Evolutionary conservation across 768 basidiomycete genomes (phyloP).

Genomic region (Mycena filopes): DNA sequence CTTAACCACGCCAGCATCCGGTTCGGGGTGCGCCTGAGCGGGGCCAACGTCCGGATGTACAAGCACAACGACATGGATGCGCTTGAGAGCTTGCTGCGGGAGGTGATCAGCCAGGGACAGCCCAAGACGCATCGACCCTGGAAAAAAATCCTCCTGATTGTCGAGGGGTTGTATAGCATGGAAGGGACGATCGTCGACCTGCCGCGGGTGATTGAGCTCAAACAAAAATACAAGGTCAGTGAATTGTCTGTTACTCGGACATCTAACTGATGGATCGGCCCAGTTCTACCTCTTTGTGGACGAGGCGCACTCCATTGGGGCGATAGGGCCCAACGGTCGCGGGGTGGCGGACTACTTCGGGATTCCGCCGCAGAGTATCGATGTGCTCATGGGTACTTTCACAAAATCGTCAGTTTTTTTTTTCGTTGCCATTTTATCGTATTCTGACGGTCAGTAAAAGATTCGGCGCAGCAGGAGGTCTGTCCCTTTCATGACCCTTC

Average conservation of each 20-base stretch:
- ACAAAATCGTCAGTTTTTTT: conserved; percentile 74
- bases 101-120: conserved; percentile 96
- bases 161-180: conserved; percentile 98
- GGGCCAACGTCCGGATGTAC: conserved; percentile 91
- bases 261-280: not conserved
- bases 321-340: conserved; percentile 92
- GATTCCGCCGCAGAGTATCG: conserved; percentile 81
- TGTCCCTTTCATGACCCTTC: too few relatives aligned
- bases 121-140: conserved; percentile 98
- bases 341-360: conserved; percentile 96
- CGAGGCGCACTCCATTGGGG: conserved; percentile 98
- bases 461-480: too few relatives aligned
- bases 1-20: conserved; percentile 96
- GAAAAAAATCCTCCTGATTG: conserved; percentile 96
- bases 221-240: conserved; percentile 91
- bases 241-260: not conserved
- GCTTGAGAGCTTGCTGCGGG: conserved; percentile 83
- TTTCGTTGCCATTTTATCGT: too few relatives aligned
- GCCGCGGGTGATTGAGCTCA: conserved; percentile 85
- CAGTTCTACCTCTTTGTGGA: conserved; percentile 97
- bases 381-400: conserved; percentile 98
- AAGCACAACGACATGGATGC: conserved; percentile 95
- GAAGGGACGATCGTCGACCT: conserved; percentile 94
- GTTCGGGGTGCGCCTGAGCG: conserved; percentile 89
- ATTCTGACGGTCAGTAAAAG: too few relatives aligned